These are phyloP conservation scores for Dittrichia graveolens DNA, from an alignment of 129 eudicot species.

Conservation along the genomic window DNA sequence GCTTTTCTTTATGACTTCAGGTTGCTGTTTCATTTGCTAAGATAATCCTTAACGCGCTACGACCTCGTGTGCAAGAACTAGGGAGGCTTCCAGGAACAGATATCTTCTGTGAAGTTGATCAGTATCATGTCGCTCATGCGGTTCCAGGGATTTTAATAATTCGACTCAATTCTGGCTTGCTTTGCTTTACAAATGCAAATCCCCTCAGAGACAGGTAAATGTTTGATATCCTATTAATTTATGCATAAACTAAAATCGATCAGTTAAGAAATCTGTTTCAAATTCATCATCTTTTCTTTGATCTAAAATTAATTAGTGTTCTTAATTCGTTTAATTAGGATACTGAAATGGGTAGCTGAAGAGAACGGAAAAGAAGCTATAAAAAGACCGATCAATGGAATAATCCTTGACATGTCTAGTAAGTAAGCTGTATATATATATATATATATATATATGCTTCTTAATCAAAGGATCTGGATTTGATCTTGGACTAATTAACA, in stretches of 20 bases:
- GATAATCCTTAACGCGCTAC: conserved; percentile 55
- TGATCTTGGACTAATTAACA: not conserved
- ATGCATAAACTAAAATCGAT: not conserved
- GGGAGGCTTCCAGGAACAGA: conserved; percentile 83
- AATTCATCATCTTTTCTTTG: not conserved
- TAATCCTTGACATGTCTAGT: conserved; percentile 69
- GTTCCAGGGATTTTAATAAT: conserved; percentile 66
- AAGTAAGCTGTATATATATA: conserved; percentile 26
- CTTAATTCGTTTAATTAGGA: conserved; percentile 35
- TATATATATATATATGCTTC: not conserved
- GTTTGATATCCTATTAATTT: not conserved
- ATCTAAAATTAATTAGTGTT: not conserved
- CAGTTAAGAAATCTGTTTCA: not conserved
- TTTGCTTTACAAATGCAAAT: conserved; percentile 86
- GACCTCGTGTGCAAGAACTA: conserved; percentile 62
- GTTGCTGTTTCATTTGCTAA: conserved; percentile 77
- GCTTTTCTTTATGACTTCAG: conserved; percentile 33
- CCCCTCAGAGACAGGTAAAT: conserved; percentile 80
- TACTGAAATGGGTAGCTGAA: conserved; percentile 43
- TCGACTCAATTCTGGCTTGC: conserved; percentile 74
- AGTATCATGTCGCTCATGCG: conserved; percentile 68
- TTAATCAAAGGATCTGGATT: not conserved
- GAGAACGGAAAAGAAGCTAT: conserved; percentile 36
- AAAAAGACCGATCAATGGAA: conserved; percentile 41
- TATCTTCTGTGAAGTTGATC: conserved; percentile 66